Conservation (phyloP, 768 basidiomycete genomes). For the Trametopsis cervina region DNA sequence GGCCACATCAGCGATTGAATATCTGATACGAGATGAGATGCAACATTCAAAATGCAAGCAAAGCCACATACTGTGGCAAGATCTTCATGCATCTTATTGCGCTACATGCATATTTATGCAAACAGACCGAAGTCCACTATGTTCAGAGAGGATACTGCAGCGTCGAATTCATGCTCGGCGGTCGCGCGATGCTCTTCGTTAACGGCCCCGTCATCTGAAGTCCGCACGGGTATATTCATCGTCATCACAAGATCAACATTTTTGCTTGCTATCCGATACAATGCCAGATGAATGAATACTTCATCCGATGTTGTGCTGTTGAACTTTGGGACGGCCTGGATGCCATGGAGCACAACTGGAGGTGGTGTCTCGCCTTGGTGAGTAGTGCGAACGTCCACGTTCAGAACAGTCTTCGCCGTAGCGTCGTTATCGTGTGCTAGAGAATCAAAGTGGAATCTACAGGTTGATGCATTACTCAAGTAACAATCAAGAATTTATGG, state of each 20-base stretch:
- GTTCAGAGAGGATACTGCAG: slow-evolving; percentile 49
- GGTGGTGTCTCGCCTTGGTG: slow-evolving; percentile 45
- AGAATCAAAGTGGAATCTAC: slow-evolving; percentile 88
- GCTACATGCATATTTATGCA: slow-evolving; percentile 29
- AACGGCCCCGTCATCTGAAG: slow-evolving; percentile 39
- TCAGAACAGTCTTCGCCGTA: slow-evolving; percentile 36
- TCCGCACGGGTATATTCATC: slow-evolving; percentile 66
- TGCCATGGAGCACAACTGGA: slow-evolving; percentile 58
- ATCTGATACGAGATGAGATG: no score
- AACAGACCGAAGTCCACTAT: slow-evolving; percentile 72
- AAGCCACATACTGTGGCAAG: no score
- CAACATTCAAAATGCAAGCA: no score
- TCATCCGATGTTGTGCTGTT: slow-evolving; percentile 52
- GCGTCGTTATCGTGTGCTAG: slow-evolving; percentile 90
- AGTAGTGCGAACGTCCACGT: slow-evolving; percentile 34
- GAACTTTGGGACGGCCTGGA: slow-evolving; percentile 74
- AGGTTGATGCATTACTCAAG: slow-evolving; percentile 5
- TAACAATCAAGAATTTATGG: no score
- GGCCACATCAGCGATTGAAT: no score
- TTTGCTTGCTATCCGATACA: slow-evolving; percentile 71
- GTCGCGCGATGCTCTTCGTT: slow-evolving; percentile 28
- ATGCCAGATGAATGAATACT: slow-evolving; percentile 70
- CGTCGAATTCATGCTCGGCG: slow-evolving; percentile 43
- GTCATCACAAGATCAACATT: slow-evolving; percentile 78
- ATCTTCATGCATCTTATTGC: not conserved